These are phyloP conservation scores for Pedinophyceae sp. DNA, from an alignment of 139 green algal genomes.

Conservation along the genomic window DNA sequence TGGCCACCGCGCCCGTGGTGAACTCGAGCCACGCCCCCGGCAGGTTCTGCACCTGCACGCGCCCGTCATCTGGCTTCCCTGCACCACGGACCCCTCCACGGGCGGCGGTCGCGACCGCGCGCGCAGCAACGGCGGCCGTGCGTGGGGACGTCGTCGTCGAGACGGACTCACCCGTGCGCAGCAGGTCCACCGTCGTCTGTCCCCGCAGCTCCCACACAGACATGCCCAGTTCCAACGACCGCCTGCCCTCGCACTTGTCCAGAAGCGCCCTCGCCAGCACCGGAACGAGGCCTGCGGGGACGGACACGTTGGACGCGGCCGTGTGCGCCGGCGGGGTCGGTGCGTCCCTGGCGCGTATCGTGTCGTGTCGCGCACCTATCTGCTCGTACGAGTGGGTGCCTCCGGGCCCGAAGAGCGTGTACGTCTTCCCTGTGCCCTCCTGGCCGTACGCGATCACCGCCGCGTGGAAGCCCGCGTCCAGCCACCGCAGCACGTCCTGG, in stretches of 20 bases:
- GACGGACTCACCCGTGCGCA: neutral
- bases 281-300: neutral
- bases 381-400: neutral
- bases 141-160: too few relatives aligned
- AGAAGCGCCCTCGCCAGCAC: too few relatives aligned
- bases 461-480: conserved; percentile 11
- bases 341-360: too few relatives aligned
- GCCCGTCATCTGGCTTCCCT: too few relatives aligned
- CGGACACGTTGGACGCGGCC: too few relatives aligned
- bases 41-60: neutral
- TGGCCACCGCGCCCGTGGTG: neutral
- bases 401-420: conserved; percentile 5
- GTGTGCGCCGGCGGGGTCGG: too few relatives aligned
- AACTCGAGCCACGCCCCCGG: neutral
- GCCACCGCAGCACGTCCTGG: conserved; percentile 8
- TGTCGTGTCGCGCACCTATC: too few relatives aligned
- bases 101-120: too few relatives aligned
- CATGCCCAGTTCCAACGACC: neutral
- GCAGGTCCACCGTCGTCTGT: neutral
- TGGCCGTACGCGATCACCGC: conserved; percentile 10
- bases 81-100: too few relatives aligned
- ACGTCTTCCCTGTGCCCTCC: conserved; percentile 8
- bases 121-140: too few relatives aligned
- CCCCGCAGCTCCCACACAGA: neutral
- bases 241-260: too few relatives aligned